Conservation (phyloP, 148 eudicot genomes). For the Dysphania ambrosioides region DNA sequence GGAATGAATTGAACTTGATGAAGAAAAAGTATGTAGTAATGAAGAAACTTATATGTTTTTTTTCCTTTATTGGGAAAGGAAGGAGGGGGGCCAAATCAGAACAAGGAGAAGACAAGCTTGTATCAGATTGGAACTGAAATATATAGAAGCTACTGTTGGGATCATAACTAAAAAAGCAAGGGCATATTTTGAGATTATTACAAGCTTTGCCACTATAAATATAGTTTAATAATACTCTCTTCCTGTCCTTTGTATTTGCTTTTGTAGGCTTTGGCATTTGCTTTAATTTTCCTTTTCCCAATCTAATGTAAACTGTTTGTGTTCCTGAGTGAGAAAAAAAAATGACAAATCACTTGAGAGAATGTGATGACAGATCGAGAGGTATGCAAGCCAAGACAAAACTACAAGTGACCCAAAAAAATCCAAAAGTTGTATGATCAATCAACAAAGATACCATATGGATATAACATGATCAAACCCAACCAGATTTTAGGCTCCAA, state of each 20-base stretch:
- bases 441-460: conserved; percentile 14
- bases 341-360: not conserved
- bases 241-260: conserved; percentile 12
- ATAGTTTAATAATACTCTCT: no score
- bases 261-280: conserved; percentile 18
- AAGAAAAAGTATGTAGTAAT: conserved; percentile 1
- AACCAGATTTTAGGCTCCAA: not conserved
- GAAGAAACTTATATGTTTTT: conserved; percentile 7
- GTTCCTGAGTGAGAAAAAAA: conserved; percentile 24
- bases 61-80: conserved; percentile 6
- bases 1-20: not conserved
- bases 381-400: conserved; percentile 30
- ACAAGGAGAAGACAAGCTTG: conserved; percentile 33
- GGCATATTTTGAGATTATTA: conserved; percentile 7
- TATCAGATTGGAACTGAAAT: conserved; percentile 22
- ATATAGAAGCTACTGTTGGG: conserved; percentile 34
- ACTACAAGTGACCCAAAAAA: conserved; percentile 16
- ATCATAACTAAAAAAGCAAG: conserved; percentile 29
- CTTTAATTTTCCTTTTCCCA: conserved; percentile 8
- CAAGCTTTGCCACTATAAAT: conserved; percentile 13
- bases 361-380: conserved; percentile 16
- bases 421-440: conserved; percentile 19
- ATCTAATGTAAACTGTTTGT: conserved; percentile 8
- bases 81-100: not conserved
- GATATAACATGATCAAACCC: conserved; percentile 19